Evolutionary conservation across 2,329 filamentous ascomycete species (phyloP), one percentile per base, ranked within the genome.

Genomic region (Tolypocladium ovalisporum): DNA sequence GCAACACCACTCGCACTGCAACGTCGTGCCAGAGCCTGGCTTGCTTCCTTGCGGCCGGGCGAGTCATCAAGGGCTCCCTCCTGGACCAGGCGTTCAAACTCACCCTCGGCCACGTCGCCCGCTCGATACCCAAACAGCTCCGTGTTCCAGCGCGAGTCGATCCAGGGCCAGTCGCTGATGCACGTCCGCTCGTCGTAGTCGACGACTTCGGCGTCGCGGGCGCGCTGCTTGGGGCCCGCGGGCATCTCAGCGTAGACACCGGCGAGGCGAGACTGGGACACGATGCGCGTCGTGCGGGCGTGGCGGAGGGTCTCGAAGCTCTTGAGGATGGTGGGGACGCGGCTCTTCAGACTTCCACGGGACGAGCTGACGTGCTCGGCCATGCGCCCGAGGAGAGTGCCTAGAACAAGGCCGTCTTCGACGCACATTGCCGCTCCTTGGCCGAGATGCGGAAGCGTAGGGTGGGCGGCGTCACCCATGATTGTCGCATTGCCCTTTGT

Each of bases 361-460:
- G 29, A n/a, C 4, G 47, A 12, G 0, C 4, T 17, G 10, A 22
- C 15, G 35, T 54, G 42, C 24, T 55, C 24, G 3, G 49, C 37
- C 9, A 59, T 40, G 22, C 58, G 54, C 9, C 62, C 58, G 9
- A 51, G 83, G 9, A 68, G 60, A 0, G 58, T 61, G 13, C 60
- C 64, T 3, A 68, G 56, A 2, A 65, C 53, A 17, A 62, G 60
- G 2, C 60, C 65, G 36, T 68, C 66, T 34, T 67, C 65, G 39
- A 65, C 60, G 3, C 61, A 62, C 59, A 63, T 63, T 32, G 66
- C 66, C 5, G 62, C 65, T 1, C 65, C 65, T 40, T 68, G 66
- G 3, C 60, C 64, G 24, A 67, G 62, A 52, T 67, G 63, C 0
- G 66, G 65, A 0, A 62, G 54, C 27, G 62, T 64, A 4, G 65